Conservation (phyloP, 768 basidiomycete genomes). For the Crepidotus variabilis region DNA sequence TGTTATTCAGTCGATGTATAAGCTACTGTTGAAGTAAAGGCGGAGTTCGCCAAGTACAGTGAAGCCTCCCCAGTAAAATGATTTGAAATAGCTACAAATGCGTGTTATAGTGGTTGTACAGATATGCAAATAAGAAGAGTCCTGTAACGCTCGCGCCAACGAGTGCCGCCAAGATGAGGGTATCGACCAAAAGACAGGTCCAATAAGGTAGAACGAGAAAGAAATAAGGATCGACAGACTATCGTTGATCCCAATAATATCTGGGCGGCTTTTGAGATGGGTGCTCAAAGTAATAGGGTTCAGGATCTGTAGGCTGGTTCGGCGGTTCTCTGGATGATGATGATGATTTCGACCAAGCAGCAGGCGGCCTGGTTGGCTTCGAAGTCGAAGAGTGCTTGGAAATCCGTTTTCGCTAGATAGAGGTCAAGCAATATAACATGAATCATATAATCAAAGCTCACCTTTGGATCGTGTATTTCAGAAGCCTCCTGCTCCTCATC, state of each 20-base stretch:
- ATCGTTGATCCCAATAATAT: slow-evolving; percentile 28
- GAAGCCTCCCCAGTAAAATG: not conserved
- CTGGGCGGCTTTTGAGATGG: slow-evolving; percentile 25
- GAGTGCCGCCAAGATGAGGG: not conserved
- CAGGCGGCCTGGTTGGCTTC: too few relatives aligned
- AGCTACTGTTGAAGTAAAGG: too few relatives aligned
- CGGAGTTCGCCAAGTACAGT: too few relatives aligned
- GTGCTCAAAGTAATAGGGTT: slow-evolving; percentile 22
- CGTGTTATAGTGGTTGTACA: not conserved
- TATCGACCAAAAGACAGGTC: not conserved
- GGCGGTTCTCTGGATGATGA: not conserved
- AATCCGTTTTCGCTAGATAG: slow-evolving; percentile 2
- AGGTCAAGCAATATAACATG: not conserved
- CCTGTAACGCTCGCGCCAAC: not conserved
- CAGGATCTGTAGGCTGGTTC: slow-evolving; percentile 11
- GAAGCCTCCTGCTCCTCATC: slow-evolving; percentile 11
- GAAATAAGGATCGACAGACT: slow-evolving; percentile 34
- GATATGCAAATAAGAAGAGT: not conserved
- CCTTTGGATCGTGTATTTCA: slow-evolving; percentile 8
- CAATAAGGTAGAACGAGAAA: not conserved
- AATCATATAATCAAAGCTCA: not conserved
- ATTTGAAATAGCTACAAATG: not conserved
- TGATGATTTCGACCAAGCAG: not conserved
- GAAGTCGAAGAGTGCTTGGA: slow-evolving; percentile 7
- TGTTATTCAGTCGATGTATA: too few relatives aligned